These are phyloP conservation scores for Ormosia emarginata DNA, from an alignment of 306 rosid species.

Conservation along the genomic window DNA sequence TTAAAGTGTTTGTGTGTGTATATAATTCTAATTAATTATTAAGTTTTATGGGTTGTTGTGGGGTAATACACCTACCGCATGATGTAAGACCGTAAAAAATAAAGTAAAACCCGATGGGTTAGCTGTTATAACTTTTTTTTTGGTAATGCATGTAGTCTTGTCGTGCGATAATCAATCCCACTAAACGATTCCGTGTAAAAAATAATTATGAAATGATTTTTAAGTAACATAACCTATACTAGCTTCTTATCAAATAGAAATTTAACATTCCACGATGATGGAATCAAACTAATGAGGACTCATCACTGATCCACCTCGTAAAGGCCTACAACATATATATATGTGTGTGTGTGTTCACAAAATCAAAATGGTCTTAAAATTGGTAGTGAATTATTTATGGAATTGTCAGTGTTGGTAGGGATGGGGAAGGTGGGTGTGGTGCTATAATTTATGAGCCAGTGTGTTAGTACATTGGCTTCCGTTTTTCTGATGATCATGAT, in stretches of 20 bases:
- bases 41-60: constrained; percentile 15
- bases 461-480: constrained; percentile 31
- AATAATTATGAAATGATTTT: not conserved
- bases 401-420: constrained; percentile 39
- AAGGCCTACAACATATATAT: not conserved
- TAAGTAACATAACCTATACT: not conserved
- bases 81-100: constrained; percentile 8
- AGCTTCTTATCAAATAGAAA: not conserved
- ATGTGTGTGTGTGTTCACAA: not conserved
- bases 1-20: not conserved
- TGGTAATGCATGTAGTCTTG: constrained; percentile 23
- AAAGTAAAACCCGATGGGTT: constrained; percentile 6
- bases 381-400: constrained; percentile 37
- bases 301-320: constrained; percentile 18
- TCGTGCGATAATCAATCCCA: constrained; percentile 21
- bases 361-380: not conserved
- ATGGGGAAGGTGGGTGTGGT: constrained; percentile 41
- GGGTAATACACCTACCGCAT: constrained; percentile 12
- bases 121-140: not conserved
- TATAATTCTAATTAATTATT: not conserved
- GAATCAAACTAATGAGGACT: not conserved
- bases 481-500: constrained; percentile 39
- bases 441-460: constrained; percentile 42
- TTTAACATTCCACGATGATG: not conserved
- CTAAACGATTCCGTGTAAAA: not conserved